A percentile compares a stretch with the other conserved stretches of the same genome.
These are phyloP conservation scores for Pleurotus ostreatus DNA, from an alignment of 768 basidiomycete species.

Conservation along the genomic window DNA sequence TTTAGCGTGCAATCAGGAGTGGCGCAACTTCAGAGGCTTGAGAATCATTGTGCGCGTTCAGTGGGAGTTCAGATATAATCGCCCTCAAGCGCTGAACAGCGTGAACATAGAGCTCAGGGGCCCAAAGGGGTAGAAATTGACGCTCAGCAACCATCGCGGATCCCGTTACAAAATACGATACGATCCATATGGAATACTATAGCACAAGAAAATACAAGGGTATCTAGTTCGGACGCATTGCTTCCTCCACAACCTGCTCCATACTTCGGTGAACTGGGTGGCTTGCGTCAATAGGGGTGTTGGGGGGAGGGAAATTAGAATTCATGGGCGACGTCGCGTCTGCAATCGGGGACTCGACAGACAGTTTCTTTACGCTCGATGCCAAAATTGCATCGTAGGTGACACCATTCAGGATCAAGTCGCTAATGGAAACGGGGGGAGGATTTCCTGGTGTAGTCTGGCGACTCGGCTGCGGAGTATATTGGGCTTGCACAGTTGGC, in stretches of 20 bases:
- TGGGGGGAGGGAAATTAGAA: constrained; percentile 1
- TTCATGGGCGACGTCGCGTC: neutral
- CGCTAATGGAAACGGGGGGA: constrained; percentile 13
- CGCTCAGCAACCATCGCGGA: too few species aligned
- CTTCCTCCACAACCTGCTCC: constrained; percentile 1
- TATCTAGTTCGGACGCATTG: neutral
- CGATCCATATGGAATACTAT: neutral
- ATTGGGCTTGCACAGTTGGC: neutral
- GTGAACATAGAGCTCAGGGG: too few species aligned
- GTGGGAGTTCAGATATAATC: too few species aligned
- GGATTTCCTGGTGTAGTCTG: neutral
- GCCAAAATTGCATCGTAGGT: constrained; percentile 22
- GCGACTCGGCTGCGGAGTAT: neutral
- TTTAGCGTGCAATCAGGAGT: too few species aligned
- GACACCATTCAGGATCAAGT: constrained; percentile 17
- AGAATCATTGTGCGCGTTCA: too few species aligned
- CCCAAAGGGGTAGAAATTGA: too few species aligned
- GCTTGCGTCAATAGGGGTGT: neutral
- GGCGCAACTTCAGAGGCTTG: too few species aligned
- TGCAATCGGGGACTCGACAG: neutral
- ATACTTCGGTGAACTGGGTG: neutral
- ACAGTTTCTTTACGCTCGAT: constrained; percentile 15
- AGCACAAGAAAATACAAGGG: neutral
- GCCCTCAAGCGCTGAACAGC: too few species aligned
- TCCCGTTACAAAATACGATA: neutral